Evolutionary conservation across 1,139 yeast species (phyloP).

Genomic region (Protomyces pachydermus): DNA sequence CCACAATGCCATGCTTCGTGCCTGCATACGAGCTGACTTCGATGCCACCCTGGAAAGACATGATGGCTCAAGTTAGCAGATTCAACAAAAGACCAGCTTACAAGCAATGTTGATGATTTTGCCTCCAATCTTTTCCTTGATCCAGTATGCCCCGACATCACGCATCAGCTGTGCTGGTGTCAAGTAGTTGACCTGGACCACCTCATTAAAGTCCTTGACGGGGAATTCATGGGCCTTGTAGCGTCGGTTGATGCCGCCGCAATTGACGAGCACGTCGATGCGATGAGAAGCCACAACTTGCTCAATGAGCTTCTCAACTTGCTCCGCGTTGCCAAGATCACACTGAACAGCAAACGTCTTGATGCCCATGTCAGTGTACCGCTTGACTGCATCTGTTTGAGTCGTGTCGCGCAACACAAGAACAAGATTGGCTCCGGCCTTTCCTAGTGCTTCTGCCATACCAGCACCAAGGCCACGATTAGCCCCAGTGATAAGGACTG

Average conservation of each 20-base stretch:
- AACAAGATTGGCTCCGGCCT: conserved; percentile 45
- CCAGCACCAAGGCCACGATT: conserved; percentile 46
- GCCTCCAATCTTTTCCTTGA: conserved; percentile 50
- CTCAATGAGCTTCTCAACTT: conserved; percentile 38
- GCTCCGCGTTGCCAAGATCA: conserved; percentile 37
- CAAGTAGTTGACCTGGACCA: conserved; percentile 49
- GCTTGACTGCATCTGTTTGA: conserved; percentile 13
- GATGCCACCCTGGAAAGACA: conserved; percentile 46
- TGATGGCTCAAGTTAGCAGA: conserved; percentile 37
- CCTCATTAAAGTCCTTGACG: conserved; percentile 45
- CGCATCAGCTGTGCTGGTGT: conserved; percentile 48
- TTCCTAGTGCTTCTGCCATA: conserved; percentile 45
- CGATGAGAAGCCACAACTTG: conserved; percentile 36
- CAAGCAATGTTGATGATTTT: conserved; percentile 61
- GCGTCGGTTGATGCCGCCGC: conserved; percentile 51
- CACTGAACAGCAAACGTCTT: conserved; percentile 36
- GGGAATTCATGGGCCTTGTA: conserved; percentile 43
- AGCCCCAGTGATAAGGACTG: conserved; percentile 46
- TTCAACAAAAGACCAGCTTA: neutral
- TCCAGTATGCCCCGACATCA: conserved; percentile 47
- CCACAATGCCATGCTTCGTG: conserved; percentile 51
- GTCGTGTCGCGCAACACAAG: conserved; percentile 32
- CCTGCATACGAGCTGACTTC: conserved; percentile 50
- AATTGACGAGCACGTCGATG: conserved; percentile 51
- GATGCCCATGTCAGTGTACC: conserved; percentile 35